Base-by-base conservation (phyloP, 148 eudicot genomes). In the Vaccinium vitisidaea region DNA sequence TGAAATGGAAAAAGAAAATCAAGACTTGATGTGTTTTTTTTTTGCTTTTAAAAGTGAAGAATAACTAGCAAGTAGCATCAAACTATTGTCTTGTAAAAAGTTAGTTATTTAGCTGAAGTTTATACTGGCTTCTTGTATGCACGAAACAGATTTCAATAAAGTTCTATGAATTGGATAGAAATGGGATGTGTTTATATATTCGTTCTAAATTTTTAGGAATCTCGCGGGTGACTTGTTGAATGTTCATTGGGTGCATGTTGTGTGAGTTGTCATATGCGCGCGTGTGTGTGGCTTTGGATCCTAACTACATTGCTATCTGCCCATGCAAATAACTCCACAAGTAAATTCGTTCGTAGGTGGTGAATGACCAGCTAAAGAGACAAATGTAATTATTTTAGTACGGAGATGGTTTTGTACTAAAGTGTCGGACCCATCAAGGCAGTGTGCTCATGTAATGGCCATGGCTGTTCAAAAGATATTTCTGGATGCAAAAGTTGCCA, bases 401-500 rank as follows among this genome's bases (percentile, higher is more conserved):
- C n/a, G n/a, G n/a, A n/a, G 48, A 25, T 48, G 36, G 82, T 48
- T 83, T 12, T 43, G 65, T 77, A 67, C 75, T 85, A 80, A 80
- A 23, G 32, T 54, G 43, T 85, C 69, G n/a, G 32, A 75, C 58
- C 3, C 18, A 9, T 81, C 75, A 55, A 36, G 93, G 93, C 95
- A 97, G 99, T 95, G 98, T 93, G 99, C 99, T 88, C 99, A 97
- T 93, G 96, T 95, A 77, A 97, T 95, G 99, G 99, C 99, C 79
- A 95, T 97, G 99, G 99, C 98, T 78, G 99, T 97, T 90, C 99
- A 97, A 89, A 97, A 93, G 89, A 89, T 97, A 83, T 95, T 91
- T 75, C 99, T 98, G 11, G 89, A 95, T 88, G 98, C 99, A 39
- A 95, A 95, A 91, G 99, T 97, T 71, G 95, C 99, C 50, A 97